Conservation (phyloP, 345 rosid species). For the Murraya paniculata region DNA sequence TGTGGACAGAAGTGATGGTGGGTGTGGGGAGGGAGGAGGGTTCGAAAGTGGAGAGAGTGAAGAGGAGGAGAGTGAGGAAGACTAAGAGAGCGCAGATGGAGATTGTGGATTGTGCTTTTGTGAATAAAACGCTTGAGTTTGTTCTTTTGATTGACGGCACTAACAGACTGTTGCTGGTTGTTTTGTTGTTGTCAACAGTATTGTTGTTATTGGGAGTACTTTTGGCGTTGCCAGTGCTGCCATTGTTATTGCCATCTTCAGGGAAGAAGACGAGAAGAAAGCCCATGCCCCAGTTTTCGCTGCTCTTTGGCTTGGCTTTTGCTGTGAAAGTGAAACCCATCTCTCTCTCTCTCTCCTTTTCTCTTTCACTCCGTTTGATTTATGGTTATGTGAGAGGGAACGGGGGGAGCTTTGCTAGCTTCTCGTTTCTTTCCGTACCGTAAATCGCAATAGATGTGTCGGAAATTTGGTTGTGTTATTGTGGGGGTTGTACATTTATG, state of each 20-base stretch:
- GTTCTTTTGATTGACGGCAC: conserved; percentile 24
- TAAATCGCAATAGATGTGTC: too few relatives aligned
- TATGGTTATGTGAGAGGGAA: background rate
- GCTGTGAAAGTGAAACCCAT: conserved; percentile 25
- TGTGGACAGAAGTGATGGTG: conserved; percentile 9
- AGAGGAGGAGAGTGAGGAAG: conserved; percentile 68
- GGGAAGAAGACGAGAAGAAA: conserved; percentile 84
- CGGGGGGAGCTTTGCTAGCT: background rate
- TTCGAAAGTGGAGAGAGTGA: conserved; percentile 89
- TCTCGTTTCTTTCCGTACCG: background rate
- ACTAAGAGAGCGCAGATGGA: conserved; percentile 73
- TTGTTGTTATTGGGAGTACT: background rate
- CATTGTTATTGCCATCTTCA: conserved; percentile 24
- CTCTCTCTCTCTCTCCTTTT: background rate
- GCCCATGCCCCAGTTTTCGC: conserved; percentile 51
- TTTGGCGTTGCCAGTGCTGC: background rate
- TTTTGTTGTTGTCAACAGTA: background rate
- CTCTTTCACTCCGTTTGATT: too few relatives aligned
- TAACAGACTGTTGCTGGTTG: background rate
- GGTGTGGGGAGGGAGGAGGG: conserved; percentile 36
- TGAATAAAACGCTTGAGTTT: conserved; percentile 48
- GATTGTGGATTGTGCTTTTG: conserved; percentile 79
- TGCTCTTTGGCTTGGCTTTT: conserved; percentile 2
- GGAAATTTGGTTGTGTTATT: background rate
- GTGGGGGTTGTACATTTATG: background rate